Percentiles rank a stretch among this genome's conserved stretches.
Conservation (phyloP, 1,284 basidiomycete genomes). For the Blastosporella zonata region DNA sequence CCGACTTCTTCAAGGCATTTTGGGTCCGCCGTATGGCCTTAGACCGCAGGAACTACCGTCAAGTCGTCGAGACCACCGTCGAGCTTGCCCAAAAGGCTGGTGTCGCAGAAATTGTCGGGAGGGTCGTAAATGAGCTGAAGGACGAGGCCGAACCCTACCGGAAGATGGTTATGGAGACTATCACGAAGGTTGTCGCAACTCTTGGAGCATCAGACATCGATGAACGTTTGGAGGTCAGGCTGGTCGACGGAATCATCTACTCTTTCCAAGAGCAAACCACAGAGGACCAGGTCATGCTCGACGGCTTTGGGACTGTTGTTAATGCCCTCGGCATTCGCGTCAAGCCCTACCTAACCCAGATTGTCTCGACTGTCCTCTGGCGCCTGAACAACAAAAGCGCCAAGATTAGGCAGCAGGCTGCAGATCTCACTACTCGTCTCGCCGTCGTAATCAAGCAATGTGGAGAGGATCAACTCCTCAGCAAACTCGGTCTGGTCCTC, state of each 20-base stretch:
- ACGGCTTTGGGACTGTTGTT: conserved; percentile 96
- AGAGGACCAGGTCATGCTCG: conserved; percentile 98
- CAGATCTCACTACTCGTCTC: conserved; percentile 91
- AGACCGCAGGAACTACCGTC: conserved; percentile 93
- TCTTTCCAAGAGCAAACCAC: conserved; percentile 99
- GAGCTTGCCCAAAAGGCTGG: conserved; percentile 97
- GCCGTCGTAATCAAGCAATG: conserved; percentile 99
- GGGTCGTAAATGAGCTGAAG: conserved; percentile 96
- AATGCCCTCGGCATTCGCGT: conserved; percentile 97
- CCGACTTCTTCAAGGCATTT: conserved; percentile 99
- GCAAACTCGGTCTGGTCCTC: conserved; percentile 94
- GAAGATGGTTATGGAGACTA: conserved; percentile 99
- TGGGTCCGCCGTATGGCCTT: conserved; percentile 98
- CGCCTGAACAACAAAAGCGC: conserved; percentile 99
- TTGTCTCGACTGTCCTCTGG: conserved; percentile 99
- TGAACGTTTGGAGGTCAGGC: conserved; percentile 88
- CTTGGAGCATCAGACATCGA: conserved; percentile 97
- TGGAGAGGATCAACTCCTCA: conserved; percentile 93
- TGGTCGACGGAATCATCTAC: conserved; percentile 98
- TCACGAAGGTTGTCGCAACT: conserved; percentile 92
- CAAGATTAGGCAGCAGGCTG: conserved; percentile 98
- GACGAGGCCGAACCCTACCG: conserved; percentile 96
- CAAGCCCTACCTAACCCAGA: conserved; percentile 98
- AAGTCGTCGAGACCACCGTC: conserved; percentile 98
- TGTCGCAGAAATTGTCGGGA: conserved; percentile 92